Base-by-base conservation (phyloP, 2,329 filamentous ascomycete species). In the Alternaria triticina region DNA sequence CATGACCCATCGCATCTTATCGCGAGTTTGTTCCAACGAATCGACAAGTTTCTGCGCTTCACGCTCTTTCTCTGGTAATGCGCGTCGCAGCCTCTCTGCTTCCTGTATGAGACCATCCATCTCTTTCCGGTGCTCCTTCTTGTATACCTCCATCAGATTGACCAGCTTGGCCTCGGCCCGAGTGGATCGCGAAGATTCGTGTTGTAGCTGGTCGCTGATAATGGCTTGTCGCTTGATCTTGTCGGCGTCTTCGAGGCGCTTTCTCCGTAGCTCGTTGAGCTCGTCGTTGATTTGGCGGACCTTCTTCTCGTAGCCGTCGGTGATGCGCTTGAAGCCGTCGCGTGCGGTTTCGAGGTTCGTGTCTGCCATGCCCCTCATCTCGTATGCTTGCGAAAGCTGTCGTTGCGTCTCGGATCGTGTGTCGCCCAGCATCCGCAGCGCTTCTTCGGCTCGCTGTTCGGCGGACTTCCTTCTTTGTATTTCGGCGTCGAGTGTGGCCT, bases 1-100 rank as follows among this genome's bases (percentile, higher is more conserved):
- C 67, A 94, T 84, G 13, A 91, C 90, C 91, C 91, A 94, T 73
- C 84, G 87, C 78, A 94, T 84, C 82, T 92, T 88, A 66, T 88
- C 84, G 54, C 91, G 81, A n/a, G 87, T 86, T 70, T 86, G 83
- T 68, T 84, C 83, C 46, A 89, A 82, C 73, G 90, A 87, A 40
- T 84, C 79, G n/a, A 91, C 80, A 25, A 88, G 82, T 60, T 78
- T 79, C 66, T 88, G 83, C 70, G 91, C 90, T 73, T 90, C 86
- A 25, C 84, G 80, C 74, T 92, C 90, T 66, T 88, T 84, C 64
- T 80, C 78, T 15, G 78, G 83, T 2, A 89, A 86, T 27, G 82
- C 82, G 9, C 75, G 77, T 75, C 90, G 90, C 77, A 92, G 70
- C 64, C 80, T 79, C 27, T 79, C 82, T 6, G 88, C 89, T 57